A percentile compares a stretch with the other conserved stretches of the same genome.
These are phyloP conservation scores for Sugiyamaella lignohabitans DNA, from an alignment of 805 yeast species.

Conservation along the genomic window DNA sequence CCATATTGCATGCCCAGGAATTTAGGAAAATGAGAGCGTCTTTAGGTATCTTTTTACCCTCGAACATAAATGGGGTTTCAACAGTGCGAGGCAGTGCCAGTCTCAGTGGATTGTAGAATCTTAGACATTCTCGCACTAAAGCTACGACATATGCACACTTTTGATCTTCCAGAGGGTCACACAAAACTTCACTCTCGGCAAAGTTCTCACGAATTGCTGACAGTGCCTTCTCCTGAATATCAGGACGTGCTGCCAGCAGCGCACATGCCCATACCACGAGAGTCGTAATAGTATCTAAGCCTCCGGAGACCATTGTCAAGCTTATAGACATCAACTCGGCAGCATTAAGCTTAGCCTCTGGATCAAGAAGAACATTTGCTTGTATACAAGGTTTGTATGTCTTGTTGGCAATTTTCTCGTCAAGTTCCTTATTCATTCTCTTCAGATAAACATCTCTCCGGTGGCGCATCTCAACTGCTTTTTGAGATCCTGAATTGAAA, in stretches of 20 bases:
- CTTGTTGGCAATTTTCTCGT: slow-evolving; percentile 12
- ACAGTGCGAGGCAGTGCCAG: slow-evolving; percentile 45
- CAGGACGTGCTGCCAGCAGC: slow-evolving; percentile 42
- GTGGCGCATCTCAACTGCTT: slow-evolving; percentile 17
- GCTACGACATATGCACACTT: slow-evolving; percentile 48
- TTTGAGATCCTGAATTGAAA: slow-evolving; percentile 6
- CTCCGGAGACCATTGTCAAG: slow-evolving; percentile 69
- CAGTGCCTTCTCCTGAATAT: slow-evolving; percentile 41
- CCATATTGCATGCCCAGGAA: slow-evolving; percentile 65
- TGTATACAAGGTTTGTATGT: slow-evolving; percentile 23
- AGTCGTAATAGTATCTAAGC: slow-evolving; percentile 62
- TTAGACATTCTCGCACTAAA: slow-evolving; percentile 51
- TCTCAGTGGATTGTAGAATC: slow-evolving; percentile 59
- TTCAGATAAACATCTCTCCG: slow-evolving; percentile 20
- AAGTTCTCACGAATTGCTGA: slow-evolving; percentile 34
- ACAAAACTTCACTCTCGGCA: slow-evolving; percentile 23
- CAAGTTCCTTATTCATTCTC: slow-evolving; percentile 14
- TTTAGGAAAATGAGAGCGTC: slow-evolving; percentile 57
- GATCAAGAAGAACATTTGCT: slow-evolving; percentile 21
- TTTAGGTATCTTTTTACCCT: slow-evolving; percentile 39
- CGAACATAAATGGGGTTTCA: slow-evolving; percentile 1
- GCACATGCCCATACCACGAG: slow-evolving; percentile 54
- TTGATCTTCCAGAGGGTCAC: slow-evolving; percentile 23
- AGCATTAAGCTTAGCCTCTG: slow-evolving; percentile 18
- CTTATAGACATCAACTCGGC: slow-evolving; percentile 51